phyloP scores from a whole-genome alignment of 345 rosid species.

The Eucalyptus erythrocorys region DNA sequence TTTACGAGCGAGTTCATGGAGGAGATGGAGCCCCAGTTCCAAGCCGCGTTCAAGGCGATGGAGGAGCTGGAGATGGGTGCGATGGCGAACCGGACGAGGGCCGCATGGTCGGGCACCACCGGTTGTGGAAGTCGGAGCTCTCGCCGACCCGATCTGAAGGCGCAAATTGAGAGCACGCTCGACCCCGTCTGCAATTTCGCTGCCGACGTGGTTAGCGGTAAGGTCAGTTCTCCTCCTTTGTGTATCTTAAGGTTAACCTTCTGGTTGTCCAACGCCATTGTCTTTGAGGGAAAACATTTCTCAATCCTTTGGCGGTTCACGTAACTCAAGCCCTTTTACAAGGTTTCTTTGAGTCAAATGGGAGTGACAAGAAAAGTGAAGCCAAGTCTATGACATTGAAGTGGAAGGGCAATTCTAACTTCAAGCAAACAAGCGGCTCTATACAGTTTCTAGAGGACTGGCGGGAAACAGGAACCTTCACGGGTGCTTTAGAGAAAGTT shows the following conservation, averaged over 20 bases:
- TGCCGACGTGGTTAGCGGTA: too few relatives aligned
- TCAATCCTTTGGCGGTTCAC: slow-evolving; percentile 63
- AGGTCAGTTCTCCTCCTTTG: slow-evolving; percentile 4
- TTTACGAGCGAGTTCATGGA: too few relatives aligned
- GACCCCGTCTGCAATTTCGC: too few relatives aligned
- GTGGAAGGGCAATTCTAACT: slow-evolving; percentile 28
- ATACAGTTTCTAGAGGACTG: slow-evolving; percentile 54
- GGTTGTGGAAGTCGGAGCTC: too few relatives aligned
- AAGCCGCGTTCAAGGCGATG: too few relatives aligned
- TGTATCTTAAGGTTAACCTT: slow-evolving; percentile 57
- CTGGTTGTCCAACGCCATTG: slow-evolving; percentile 86
- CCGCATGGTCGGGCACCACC: too few relatives aligned
- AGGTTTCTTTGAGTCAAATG: slow-evolving; percentile 37
- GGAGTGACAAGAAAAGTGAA: slow-evolving; percentile 28
- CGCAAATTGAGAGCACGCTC: too few relatives aligned
- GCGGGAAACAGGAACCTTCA: slow-evolving; percentile 88
- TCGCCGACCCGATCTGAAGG: too few relatives aligned
- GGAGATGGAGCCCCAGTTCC: too few relatives aligned
- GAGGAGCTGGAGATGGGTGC: too few relatives aligned
- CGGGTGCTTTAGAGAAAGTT: slow-evolving; percentile 60
- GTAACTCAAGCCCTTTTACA: slow-evolving; percentile 18
- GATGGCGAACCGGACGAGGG: too few relatives aligned
- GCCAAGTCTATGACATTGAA: slow-evolving; percentile 16
- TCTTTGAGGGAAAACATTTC: slow-evolving; percentile 72
- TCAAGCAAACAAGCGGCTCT: slow-evolving; percentile 26